Base-by-base conservation (phyloP, 2,329 filamentous ascomycete genomes). In the Venturiaceae sp. region DNA sequence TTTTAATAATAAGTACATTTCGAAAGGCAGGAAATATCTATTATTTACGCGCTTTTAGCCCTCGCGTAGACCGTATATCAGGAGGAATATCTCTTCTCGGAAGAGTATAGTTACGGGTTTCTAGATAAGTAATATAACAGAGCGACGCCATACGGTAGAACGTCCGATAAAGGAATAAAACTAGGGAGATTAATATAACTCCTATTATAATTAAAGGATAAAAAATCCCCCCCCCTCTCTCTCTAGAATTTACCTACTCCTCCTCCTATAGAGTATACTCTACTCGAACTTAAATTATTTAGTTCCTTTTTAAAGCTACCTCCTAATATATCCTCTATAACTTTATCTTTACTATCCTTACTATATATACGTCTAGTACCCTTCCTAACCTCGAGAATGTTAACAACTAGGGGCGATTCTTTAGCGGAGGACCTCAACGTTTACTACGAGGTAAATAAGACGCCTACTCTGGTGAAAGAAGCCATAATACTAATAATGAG, bases 371-470 rank as follows among this genome's bases (percentile, higher is more conserved):
- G 64, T 3, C 67, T 72, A 62, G 70, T 81, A 46, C 74, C 80
- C 23, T 88, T 85, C n/a, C 56, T 26, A 9, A 60, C 23, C 16
- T 89, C 89, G 75, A 82, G 81, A 67, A 84, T 84, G n/a, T 75
- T 74, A 37, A 71, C 76, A 23, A 83, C 81, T 6, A 88, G 88
- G 63, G 88, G 88, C 75, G 75, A 84, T 74, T 79, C 87, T 28
- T 73, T 84, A 60, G 75, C 75, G 1, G 75, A 88, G 63, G 83
- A 96, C 72, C 80, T 95, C 64, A 95, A 96, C 73, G 76, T 92
- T 65, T 94, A 83, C 74, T 96, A 95, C 75, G 82, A 90, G 71
- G 86, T 88, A 76, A 64, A 39, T n/a, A 39, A 39, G 36, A 39
- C 36, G 36, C 36, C 36, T 39, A n/a, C 36, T 39, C 36, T 39